These are phyloP conservation scores for Penicillium paneum DNA, from an alignment of 2,329 filamentous ascomycete species.

Conservation along the genomic window DNA sequence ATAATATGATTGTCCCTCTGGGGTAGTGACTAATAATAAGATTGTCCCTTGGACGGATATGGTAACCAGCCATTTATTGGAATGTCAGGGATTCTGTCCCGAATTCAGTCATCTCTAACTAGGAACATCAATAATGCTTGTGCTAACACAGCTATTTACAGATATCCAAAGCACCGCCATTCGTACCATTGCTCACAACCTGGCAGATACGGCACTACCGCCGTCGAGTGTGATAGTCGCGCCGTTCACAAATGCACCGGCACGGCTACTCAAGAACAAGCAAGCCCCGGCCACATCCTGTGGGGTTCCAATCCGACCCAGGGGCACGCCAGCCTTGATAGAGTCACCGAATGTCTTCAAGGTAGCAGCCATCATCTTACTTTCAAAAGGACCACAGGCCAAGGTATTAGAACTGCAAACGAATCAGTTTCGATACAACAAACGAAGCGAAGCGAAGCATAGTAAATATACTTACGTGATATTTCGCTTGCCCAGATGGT, in stretches of 20 bases:
- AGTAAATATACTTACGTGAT: conserved; percentile 47
- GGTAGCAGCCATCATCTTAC: conserved; percentile 55
- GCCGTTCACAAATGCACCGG: conserved; percentile 65
- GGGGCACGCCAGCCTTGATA: conserved; percentile 57
- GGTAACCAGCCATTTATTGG: neutral
- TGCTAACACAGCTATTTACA: neutral
- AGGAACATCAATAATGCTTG: neutral
- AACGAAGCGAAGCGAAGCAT: neutral
- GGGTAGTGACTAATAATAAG: neutral
- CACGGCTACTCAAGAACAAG: conserved; percentile 65
- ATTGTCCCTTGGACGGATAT: neutral
- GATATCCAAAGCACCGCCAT: neutral
- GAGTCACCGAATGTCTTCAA: conserved; percentile 50
- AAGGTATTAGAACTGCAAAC: conserved; percentile 58
- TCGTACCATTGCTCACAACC: conserved; percentile 31
- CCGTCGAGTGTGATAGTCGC: conserved; percentile 63
- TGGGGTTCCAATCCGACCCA: conserved; percentile 64
- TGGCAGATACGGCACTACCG: conserved; percentile 45
- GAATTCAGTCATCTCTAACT: neutral
- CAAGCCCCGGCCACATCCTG: conserved; percentile 70
- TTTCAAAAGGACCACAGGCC: conserved; percentile 64
- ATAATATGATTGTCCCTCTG: no score
- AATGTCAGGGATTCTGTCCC: conserved; percentile 3
- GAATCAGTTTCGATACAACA: conserved; percentile 27
- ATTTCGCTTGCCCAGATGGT: conserved; percentile 51